Percentiles rank a stretch among this genome's conserved stretches.
phyloP scores from a whole-genome alignment of 2,329 filamentous ascomycete genomes.

The Curvularia sp. region DNA sequence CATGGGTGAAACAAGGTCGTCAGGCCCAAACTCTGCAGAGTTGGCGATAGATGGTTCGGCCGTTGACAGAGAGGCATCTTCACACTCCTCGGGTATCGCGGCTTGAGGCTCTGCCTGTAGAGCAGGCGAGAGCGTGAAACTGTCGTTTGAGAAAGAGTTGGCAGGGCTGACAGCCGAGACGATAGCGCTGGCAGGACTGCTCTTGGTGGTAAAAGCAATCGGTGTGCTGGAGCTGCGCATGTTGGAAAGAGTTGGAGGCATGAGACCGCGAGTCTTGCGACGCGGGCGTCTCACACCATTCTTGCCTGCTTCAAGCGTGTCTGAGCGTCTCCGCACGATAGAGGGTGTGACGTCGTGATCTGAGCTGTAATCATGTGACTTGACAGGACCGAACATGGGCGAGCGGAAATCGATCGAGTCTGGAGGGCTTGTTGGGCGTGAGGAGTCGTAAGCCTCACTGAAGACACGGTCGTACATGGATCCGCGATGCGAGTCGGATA shows the following conservation, averaged over 20 bases:
- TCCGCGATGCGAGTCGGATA: slow-evolving; percentile 71
- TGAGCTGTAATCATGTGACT: slow-evolving; percentile 31
- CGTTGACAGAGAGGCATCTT: slow-evolving; percentile 30
- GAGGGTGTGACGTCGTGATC: slow-evolving; percentile 24
- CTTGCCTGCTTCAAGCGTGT: slow-evolving; percentile 13
- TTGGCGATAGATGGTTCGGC: slow-evolving; percentile 25
- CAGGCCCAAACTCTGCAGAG: slow-evolving; percentile 39
- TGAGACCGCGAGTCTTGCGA: slow-evolving; percentile 38
- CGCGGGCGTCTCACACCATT: slow-evolving; percentile 22
- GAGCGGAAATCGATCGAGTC: slow-evolving; percentile 68
- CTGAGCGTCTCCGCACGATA: slow-evolving; percentile 10
- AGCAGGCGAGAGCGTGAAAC: slow-evolving; percentile 39
- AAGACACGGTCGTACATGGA: slow-evolving; percentile 80
- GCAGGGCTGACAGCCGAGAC: slow-evolving; percentile 44
- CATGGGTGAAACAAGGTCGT: slow-evolving; percentile 44
- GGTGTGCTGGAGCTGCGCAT: slow-evolving; percentile 46
- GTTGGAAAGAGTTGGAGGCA: slow-evolving; percentile 39
- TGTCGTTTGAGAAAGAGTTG: slow-evolving; percentile 42
- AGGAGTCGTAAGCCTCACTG: slow-evolving; percentile 67
- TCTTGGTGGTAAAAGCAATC: slow-evolving; percentile 44
- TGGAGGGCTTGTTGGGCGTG: slow-evolving; percentile 77
- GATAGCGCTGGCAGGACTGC: slow-evolving; percentile 44
- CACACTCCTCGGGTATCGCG: slow-evolving; percentile 49
- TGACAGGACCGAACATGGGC: slow-evolving; percentile 65
- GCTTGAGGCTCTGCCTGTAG: slow-evolving; percentile 34